phyloP scores from a whole-genome alignment of 1,284 basidiomycete species.

The Cystobasidiaceae sp. region DNA sequence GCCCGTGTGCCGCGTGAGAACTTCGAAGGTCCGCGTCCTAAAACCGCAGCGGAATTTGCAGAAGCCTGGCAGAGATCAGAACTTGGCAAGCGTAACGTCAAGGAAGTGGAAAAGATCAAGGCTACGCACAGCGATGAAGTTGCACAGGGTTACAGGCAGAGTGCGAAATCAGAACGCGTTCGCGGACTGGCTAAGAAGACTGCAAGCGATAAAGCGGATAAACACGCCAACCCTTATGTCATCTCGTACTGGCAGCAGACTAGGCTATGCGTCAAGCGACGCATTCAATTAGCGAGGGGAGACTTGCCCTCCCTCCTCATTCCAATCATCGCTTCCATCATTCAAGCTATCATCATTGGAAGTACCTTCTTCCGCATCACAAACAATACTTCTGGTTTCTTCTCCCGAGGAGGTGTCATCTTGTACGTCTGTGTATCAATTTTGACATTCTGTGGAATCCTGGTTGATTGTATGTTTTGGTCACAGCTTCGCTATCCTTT shows the following conservation, averaged over 20 bases:
- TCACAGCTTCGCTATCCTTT: constrained; percentile 40
- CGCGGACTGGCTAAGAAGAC: constrained; percentile 23
- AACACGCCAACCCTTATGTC: constrained; percentile 48
- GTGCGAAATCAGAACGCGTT: constrained; percentile 45
- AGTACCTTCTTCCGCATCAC: constrained; percentile 66
- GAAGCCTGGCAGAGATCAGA: constrained; percentile 46
- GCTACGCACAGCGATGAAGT: not conserved
- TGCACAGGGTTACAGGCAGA: constrained; percentile 51
- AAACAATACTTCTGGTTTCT: constrained; percentile 63
- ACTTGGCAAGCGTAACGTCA: constrained; percentile 9
- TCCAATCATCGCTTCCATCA: constrained; percentile 41
- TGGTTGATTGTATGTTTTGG: not conserved
- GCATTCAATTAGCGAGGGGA: constrained; percentile 64
- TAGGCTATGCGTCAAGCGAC: constrained; percentile 59
- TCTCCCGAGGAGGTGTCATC: constrained; percentile 68
- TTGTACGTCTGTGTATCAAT: constrained; percentile 39
- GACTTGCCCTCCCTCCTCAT: constrained; percentile 50
- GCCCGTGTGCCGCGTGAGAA: constrained; percentile 45
- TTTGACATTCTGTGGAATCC: not conserved
- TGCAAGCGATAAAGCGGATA: constrained; percentile 53
- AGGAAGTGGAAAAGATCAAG: not conserved
- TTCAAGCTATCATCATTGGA: constrained; percentile 66
- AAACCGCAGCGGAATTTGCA: constrained; percentile 35
- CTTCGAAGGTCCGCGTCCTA: not conserved
- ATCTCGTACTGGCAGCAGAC: constrained; percentile 60